Base-by-base conservation (phyloP, 805 yeast genomes). In the Myxozyma udenii region DNA sequence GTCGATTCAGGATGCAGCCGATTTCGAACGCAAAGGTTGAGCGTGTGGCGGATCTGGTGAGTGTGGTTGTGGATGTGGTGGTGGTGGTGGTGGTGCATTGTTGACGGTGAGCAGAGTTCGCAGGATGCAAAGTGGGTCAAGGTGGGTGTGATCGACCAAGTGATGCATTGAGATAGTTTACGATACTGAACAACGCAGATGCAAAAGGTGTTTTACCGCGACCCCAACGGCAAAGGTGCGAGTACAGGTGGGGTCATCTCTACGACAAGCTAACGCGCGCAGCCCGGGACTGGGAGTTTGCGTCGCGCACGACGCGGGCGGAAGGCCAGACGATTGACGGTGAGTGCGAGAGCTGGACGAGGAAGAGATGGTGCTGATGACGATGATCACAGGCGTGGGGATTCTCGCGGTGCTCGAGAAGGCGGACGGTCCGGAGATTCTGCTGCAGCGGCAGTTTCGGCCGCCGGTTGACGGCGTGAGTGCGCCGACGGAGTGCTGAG, bases 401-500 rank as follows among this genome's bases (percentile, higher is more conserved):
- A 84, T 91, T 41, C 72, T 90, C 26, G 90, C 95, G 0, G 72
- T 89, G 16, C 68, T 89, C 46, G 76, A 80, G 57, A 69, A 74
- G 24, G 70, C 78, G 4, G 67, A 70, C 16, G 77, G 76, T 19
- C 77, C 81, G 2, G 80, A 78, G 55, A 74, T 71, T 58, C 76
- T 89, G 5, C 71, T 93, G 16, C 91, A 87, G 65, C 87, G 87
- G 65, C 98, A 91, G 67, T 91, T 85, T 71, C 77, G 98, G 51
- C 96, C 98, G 1, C 98, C 98, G 0, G 85, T 85, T 2, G 84
- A 78, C 47, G 91, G 88, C 18, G 87, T 91, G 5, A 84, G 95
- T 41, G 14, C 14, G 14, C 21, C 18, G 14, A 28, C 14, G 33
- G 9, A 14, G 14, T 28, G 33, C 14, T 28, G 14, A 28, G 9